Evolutionary conservation across 169 alveolate genomes (phyloP).

Genomic region (Babesia gibsoni): DNA sequence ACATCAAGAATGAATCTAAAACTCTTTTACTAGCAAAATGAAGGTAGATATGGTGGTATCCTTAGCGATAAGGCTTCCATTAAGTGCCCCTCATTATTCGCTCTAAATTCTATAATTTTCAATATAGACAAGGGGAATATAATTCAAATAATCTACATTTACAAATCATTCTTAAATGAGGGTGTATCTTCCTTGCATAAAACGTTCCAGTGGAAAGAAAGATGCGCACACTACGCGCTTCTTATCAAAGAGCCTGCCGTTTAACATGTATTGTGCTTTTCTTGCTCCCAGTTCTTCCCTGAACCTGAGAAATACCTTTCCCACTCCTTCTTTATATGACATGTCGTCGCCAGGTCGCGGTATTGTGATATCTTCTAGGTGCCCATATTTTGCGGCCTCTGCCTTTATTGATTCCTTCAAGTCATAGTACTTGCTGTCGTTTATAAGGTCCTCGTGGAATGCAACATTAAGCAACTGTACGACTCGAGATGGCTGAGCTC

Average conservation of each 20-base stretch:
- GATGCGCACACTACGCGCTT: constrained; percentile 87
- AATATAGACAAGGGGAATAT: too few relatives aligned
- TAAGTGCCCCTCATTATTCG: too few relatives aligned
- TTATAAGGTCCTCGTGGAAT: constrained; percentile 82
- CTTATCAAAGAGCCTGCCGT: constrained; percentile 81
- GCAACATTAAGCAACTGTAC: constrained; percentile 84
- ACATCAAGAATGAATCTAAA: too few relatives aligned
- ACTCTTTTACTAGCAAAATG: too few relatives aligned
- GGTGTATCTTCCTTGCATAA: constrained; percentile 75
- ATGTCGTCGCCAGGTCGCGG: constrained; percentile 80
- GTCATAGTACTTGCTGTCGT: constrained; percentile 77
- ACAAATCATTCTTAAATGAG: constrained; percentile 66
- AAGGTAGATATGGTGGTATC: too few relatives aligned
- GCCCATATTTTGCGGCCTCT: constrained; percentile 84
- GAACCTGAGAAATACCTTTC: constrained; percentile 80
- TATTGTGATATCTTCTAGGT: constrained; percentile 79
- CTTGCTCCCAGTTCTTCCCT: constrained; percentile 79
- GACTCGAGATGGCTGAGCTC: constrained; percentile 81
- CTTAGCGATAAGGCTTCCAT: too few relatives aligned
- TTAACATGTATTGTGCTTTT: constrained; percentile 84
- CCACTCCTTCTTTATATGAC: constrained; percentile 78
- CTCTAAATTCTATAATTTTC: too few relatives aligned
- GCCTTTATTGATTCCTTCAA: constrained; percentile 71
- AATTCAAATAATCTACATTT: too few relatives aligned
- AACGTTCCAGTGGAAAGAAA: constrained; percentile 81